Percentiles rank a stretch among this genome's conserved stretches.
Conservation (phyloP, 2,329 filamentous ascomycete genomes). For the Verticillium albo-atrum region DNA sequence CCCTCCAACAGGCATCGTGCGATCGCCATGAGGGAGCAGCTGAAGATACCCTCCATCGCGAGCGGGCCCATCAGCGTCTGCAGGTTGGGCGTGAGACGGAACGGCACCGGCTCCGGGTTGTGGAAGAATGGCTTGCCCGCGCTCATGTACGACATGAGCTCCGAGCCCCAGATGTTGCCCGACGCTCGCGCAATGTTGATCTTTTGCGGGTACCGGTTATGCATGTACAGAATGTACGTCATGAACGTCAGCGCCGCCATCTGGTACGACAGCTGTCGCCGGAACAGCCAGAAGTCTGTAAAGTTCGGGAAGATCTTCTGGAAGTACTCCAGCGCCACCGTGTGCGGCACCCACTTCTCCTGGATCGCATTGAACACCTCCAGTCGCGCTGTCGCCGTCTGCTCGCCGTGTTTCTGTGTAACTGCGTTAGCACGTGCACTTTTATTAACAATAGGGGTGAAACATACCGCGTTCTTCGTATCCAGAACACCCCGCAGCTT, state of each 20-base stretch:
- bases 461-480: constrained; percentile 51
- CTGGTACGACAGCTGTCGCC: constrained; percentile 93
- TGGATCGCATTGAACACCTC: constrained; percentile 96
- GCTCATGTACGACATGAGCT: constrained; percentile 88
- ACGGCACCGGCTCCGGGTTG: constrained; percentile 92
- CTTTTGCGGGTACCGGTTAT: constrained; percentile 92
- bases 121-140: constrained; percentile 82
- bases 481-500: constrained; percentile 77
- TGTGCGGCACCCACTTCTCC: constrained; percentile 84
- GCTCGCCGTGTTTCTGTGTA: constrained; percentile 60
- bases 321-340: constrained; percentile 83
- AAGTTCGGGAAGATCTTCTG: constrained; percentile 82
- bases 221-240: constrained; percentile 98
- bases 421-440: constrained; percentile 20
- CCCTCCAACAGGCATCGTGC: constrained; percentile 90
- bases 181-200: constrained; percentile 82
- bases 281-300: constrained; percentile 97
- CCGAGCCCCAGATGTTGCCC: constrained; percentile 94
- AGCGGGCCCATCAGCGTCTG: constrained; percentile 95
- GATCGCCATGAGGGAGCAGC: constrained; percentile 93
- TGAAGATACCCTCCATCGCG: constrained; percentile 93
- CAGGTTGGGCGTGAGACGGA: constrained; percentile 93
- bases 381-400: constrained; percentile 67
- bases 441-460: not conserved
- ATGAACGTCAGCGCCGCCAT: constrained; percentile 94